Evolutionary conservation across 2,329 filamentous ascomycete species (phyloP).

Genomic region (Aspergillus pseudoterreus): DNA sequence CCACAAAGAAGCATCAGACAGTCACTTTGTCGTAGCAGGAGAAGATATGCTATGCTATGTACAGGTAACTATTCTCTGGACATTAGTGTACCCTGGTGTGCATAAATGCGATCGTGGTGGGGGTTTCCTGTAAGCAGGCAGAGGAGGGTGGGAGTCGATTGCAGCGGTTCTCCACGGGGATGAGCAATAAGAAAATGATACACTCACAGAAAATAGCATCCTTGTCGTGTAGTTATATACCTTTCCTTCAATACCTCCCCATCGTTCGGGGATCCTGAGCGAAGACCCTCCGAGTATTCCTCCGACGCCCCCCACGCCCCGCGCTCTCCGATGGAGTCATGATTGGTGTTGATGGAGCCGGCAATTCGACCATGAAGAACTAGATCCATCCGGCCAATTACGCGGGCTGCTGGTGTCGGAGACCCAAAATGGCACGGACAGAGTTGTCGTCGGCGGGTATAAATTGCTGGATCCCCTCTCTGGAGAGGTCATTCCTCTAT

Average conservation of each 20-base stretch:
- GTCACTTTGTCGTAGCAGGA: neutral
- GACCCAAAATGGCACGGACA: no score
- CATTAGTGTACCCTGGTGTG: neutral
- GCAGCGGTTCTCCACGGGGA: no score
- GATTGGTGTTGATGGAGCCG: neutral
- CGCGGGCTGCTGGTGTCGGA: no score
- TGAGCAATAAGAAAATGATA: no score
- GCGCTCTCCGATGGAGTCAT: neutral
- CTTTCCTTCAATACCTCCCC: no score
- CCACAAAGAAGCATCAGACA: neutral
- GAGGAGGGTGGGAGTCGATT: no score
- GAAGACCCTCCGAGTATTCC: slow-evolving; percentile 19
- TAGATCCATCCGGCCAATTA: neutral
- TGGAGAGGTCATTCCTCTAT: no score
- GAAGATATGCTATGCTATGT: neutral
- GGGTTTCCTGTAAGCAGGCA: no score
- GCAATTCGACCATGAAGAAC: neutral
- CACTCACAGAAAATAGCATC: no score
- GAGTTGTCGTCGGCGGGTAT: neutral
- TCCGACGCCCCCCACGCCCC: slow-evolving; percentile 10
- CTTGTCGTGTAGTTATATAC: no score
- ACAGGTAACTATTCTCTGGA: neutral
- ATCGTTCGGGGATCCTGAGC: no score
- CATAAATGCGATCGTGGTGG: neutral
- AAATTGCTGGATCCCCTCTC: neutral